phyloP scores from a whole-genome alignment of 73 alveolate genomes.

The Paramecium sonneborni region DNA sequence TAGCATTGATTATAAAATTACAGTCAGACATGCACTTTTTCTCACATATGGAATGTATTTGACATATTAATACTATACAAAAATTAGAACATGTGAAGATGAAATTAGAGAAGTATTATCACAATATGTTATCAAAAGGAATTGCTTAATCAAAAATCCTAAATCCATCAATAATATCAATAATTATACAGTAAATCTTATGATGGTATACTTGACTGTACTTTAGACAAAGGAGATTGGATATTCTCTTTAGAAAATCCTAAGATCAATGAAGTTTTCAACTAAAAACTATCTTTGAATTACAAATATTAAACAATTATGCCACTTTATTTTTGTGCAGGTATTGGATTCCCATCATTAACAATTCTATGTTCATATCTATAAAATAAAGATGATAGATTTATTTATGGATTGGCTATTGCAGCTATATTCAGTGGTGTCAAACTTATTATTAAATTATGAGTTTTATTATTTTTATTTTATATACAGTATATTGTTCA shows the following conservation, averaged over 20 bases:
- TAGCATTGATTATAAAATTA: background rate
- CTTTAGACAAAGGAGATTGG: slow-evolving; percentile 28
- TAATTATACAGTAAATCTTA: background rate
- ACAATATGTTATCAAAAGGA: background rate
- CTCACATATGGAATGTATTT: slow-evolving; percentile 25
- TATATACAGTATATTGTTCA: background rate
- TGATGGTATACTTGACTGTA: background rate
- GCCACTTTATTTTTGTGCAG: slow-evolving; percentile 23
- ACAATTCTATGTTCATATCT: background rate
- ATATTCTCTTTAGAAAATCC: background rate
- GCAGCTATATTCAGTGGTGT: background rate
- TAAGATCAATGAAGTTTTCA: background rate
- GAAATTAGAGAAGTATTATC: background rate
- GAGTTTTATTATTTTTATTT: background rate
- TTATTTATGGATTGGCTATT: background rate
- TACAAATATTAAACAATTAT: background rate
- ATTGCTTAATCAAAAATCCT: background rate
- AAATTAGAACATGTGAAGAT: background rate
- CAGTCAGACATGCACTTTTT: slow-evolving; percentile 5
- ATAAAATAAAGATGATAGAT: background rate
- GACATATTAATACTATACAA: background rate
- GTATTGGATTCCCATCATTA: background rate
- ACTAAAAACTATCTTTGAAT: background rate
- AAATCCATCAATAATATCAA: background rate
- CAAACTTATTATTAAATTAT: background rate